Evolutionary conservation across 441 rosid species (phyloP), one percentile per base, ranked within the genome.

Genomic region (Eutrema salsugineum): DNA sequence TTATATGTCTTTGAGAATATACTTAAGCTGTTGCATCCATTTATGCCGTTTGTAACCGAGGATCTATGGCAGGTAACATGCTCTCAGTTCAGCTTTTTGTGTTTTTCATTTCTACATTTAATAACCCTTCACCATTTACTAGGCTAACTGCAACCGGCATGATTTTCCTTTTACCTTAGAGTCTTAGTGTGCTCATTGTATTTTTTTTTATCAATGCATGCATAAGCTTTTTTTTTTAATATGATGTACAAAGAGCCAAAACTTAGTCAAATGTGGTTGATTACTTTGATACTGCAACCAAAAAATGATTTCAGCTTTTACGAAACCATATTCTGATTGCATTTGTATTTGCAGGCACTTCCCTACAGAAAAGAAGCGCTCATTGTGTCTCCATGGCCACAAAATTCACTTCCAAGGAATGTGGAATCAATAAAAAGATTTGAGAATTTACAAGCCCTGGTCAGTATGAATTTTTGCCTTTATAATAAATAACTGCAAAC

Each of bases 41-140:
- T 94, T 77, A 94, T 94, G 97, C 97, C 97, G 9, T 94, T 94
- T 72, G 99, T 94, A 55, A 91, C 96, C 1, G 97, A 94, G 78
- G 93, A 87, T 64, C 86, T 91, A 14, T 94, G 97, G 99, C 99
- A 91, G 97, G 99, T 94, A 70, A 17, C 67, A 11, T 47, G 58
- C 38, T 65, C 72, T 53, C 56, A 8, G 4, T 16, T 42, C n/a
- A 62, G 27, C 59, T 28, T 17, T 62, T 5, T 67, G 33, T 11
- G 19, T 27, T 44, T 56, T 66, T 49, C n/a, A 24, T 14, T 44
- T 35, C 50, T 44, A 35, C 48, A 50, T 22, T 32, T 15, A 14
- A 11, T 51, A 16, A 9, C 12, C 40, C 12, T 66, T 33, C 33
- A 56, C 44, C 60, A 48, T 43, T 7, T 43, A 35, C n/a, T 42